A percentile compares a stretch with the other conserved stretches of the same genome.
phyloP scores from a whole-genome alignment of 2,329 filamentous ascomycete species.

The Blastomyces gilchristii region DNA sequence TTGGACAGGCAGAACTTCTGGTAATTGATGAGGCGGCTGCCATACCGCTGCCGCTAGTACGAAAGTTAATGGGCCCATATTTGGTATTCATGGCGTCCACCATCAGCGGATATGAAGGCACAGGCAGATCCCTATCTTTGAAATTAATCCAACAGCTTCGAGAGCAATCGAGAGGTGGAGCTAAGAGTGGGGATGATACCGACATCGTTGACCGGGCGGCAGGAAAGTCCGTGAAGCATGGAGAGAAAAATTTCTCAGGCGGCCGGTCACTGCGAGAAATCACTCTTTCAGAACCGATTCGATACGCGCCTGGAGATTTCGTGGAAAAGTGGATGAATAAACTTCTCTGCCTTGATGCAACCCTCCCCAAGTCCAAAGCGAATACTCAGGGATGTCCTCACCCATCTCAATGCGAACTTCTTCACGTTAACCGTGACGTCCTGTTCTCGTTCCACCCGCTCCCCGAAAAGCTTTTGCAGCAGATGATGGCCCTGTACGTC shows the following conservation, averaged over 20 bases:
- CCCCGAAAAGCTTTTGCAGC: constrained; percentile 91
- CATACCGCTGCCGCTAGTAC: constrained; percentile 83
- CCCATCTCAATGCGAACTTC: constrained; percentile 79
- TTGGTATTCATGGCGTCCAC: constrained; percentile 98
- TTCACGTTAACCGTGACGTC: constrained; percentile 92
- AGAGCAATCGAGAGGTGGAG: constrained; percentile 69
- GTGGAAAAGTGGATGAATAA: constrained; percentile 97
- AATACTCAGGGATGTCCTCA: constrained; percentile 73
- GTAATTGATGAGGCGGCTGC: constrained; percentile 97
- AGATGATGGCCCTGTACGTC: constrained; percentile 96
- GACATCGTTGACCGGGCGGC: constrained; percentile 68
- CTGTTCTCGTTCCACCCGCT: constrained; percentile 97
- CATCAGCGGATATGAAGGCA: constrained; percentile 97
- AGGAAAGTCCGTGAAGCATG: constrained; percentile 59
- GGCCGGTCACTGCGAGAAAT: constrained; percentile 81
- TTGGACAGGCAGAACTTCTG: constrained; percentile 87
- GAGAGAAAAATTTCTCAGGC: constrained; percentile 49
- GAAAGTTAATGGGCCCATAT: constrained; percentile 92
- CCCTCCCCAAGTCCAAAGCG: constrained; percentile 65
- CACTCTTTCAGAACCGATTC: constrained; percentile 83
- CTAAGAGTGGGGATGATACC: constrained; percentile 47
- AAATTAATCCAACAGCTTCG: constrained; percentile 96
- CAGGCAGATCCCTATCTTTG: constrained; percentile 82
- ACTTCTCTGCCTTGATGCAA: constrained; percentile 86
- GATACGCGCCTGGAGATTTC: constrained; percentile 79